Conservation (phyloP, 768 basidiomycete genomes). For the Agrocybe pediades region DNA sequence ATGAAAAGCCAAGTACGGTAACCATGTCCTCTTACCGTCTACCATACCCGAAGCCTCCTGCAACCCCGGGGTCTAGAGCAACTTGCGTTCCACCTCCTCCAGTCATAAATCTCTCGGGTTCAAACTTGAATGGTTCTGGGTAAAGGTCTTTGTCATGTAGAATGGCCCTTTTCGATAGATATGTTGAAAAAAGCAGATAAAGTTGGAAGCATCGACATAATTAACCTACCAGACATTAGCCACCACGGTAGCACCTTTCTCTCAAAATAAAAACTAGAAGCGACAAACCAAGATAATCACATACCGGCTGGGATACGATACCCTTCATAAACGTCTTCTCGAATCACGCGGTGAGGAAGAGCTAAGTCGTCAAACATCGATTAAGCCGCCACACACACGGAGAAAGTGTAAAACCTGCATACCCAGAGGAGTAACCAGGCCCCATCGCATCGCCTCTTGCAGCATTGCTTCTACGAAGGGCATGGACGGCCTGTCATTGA, state of each 20-base stretch:
- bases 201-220: neutral
- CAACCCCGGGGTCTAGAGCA: conserved; percentile 20
- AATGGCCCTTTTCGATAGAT: conserved; percentile 31
- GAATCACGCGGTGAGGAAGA: conserved; percentile 31
- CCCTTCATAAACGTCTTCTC: conserved; percentile 33
- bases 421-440: conserved; percentile 38
- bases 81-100: conserved; percentile 10
- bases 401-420: neutral
- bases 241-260: conserved; percentile 25
- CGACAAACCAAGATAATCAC: neutral
- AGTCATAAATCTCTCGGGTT: conserved; percentile 56
- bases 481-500: conserved; percentile 37
- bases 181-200: neutral
- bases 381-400: too few relatives aligned
- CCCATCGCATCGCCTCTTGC: conserved; percentile 45
- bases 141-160: conserved; percentile 53
- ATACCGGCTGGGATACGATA: conserved; percentile 26
- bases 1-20: neutral
- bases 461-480: conserved; percentile 47
- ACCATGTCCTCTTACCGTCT: conserved; percentile 23
- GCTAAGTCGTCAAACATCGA: too few relatives aligned
- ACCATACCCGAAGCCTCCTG: conserved; percentile 34
- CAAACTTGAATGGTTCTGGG: conserved; percentile 52
- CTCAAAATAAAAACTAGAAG: neutral
- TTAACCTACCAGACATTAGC: conserved; percentile 28